Percentiles rank a stretch among this genome's conserved stretches.
Evolutionary conservation across 2,329 filamentous ascomycete species (phyloP).

Genomic region (Botryotinia narcissicola): DNA sequence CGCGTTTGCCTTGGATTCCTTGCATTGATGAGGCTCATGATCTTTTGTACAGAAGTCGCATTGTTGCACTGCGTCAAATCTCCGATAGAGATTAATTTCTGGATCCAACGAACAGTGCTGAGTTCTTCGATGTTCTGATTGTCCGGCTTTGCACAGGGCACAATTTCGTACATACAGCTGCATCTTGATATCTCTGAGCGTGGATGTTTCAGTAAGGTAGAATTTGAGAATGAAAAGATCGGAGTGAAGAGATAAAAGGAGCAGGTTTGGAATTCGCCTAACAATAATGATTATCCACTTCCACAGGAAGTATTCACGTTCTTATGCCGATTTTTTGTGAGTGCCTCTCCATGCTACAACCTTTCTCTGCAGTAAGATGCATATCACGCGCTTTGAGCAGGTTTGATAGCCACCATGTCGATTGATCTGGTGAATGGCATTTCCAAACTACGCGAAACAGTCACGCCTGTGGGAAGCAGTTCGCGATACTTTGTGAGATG

Average conservation of each 20-base stretch:
- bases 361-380: fast-evolving
- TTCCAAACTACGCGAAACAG: background rate
- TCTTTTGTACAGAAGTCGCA: background rate
- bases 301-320: background rate
- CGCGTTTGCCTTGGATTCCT: too few species aligned
- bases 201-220: too few species aligned
- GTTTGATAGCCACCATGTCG: background rate
- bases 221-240: background rate
- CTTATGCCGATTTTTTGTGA: background rate
- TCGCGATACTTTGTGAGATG: background rate
- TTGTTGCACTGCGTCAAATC: background rate
- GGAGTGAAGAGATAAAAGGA: background rate
- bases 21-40: background rate
- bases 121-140: background rate
- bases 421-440: background rate
- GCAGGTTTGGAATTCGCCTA: background rate
- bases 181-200: background rate
- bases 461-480: background rate
- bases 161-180: background rate
- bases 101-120: background rate
- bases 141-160: background rate
- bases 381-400: background rate
- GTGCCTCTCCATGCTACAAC: background rate
- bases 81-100: background rate
- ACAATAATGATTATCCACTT: background rate